Percentiles rank a stretch among this genome's conserved stretches.
These are phyloP conservation scores for Talaromyces thailandensis DNA, from an alignment of 495 filamentous ascomycete genomes.

Conservation along the genomic window DNA sequence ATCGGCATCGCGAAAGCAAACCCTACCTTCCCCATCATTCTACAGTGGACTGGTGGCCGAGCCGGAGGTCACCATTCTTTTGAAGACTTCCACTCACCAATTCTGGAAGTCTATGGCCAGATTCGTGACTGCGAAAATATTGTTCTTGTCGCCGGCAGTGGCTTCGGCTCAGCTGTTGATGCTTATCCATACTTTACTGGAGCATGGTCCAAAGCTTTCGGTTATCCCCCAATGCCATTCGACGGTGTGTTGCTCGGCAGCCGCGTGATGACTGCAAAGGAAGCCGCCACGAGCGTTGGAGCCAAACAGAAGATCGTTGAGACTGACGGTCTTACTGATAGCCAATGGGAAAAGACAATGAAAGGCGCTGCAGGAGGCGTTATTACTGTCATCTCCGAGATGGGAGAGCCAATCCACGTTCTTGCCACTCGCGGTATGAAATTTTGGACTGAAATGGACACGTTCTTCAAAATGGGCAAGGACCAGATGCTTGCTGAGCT, in stretches of 20 bases:
- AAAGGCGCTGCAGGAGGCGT: constrained; percentile 18
- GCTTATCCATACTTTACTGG: constrained; percentile 41
- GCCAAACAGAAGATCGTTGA: constrained; percentile 20
- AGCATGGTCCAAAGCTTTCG: constrained; percentile 28
- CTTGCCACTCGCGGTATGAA: constrained; percentile 27
- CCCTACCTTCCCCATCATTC: constrained; percentile 33
- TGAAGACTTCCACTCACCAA: constrained; percentile 42
- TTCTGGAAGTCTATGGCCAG: constrained; percentile 31
- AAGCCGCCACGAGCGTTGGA: constrained; percentile 22
- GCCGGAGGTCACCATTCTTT: constrained; percentile 44
- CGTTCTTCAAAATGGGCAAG: constrained; percentile 20
- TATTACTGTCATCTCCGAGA: constrained; percentile 30
- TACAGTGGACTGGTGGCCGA: constrained; percentile 44
- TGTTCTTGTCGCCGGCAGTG: constrained; percentile 40
- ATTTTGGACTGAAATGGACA: constrained; percentile 30
- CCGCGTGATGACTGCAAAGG: constrained; percentile 40
- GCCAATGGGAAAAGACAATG: constrained; percentile 23
- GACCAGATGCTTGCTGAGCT: constrained; percentile 18
- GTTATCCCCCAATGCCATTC: constrained; percentile 37
- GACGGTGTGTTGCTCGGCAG: constrained; percentile 38
- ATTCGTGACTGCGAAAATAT: constrained; percentile 36
- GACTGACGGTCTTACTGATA: constrained; percentile 19
- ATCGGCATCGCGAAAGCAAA: constrained; percentile 35
- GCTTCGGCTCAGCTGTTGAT: constrained; percentile 36
- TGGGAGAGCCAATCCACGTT: constrained; percentile 36